Conservation (phyloP, 2,329 filamentous ascomycete species). For the Nemania sp. region DNA sequence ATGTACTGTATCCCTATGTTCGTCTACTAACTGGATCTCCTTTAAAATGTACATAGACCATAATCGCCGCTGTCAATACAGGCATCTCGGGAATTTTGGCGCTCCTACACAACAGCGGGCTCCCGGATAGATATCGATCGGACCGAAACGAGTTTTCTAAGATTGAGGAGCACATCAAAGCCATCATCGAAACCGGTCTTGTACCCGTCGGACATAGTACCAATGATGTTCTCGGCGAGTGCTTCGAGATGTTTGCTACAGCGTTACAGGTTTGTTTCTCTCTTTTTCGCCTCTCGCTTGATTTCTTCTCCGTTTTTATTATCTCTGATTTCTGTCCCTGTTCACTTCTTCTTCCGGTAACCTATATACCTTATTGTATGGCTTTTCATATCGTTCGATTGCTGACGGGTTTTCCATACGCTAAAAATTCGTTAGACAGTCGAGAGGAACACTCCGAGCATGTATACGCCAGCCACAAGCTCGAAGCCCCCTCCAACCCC, state of each 20-base stretch:
- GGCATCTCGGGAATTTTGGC: conserved; percentile 63
- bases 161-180: conserved; percentile 63
- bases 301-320: background rate
- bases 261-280: conserved; percentile 54
- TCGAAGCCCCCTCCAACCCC: background rate
- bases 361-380: too few relatives aligned
- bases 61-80: conserved; percentile 64
- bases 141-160: conserved; percentile 63
- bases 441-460: conserved; percentile 11
- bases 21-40: background rate
- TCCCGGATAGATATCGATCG: conserved; percentile 64
- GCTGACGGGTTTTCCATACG: background rate
- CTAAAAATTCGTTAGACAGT: background rate
- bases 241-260: conserved; percentile 59
- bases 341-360: too few relatives aligned
- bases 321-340: too few relatives aligned
- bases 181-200: conserved; percentile 62
- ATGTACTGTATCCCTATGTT: background rate
- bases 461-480: background rate
- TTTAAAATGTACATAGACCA: conserved; percentile 48
- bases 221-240: conserved; percentile 61
- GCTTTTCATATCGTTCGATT: too few relatives aligned
- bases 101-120: conserved; percentile 65
- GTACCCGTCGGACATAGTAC: conserved; percentile 57
- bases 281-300: background rate